Evolutionary conservation across 2,329 filamentous ascomycete genomes (phyloP), one percentile per base, ranked within the genome.

Genomic region (Cadophora malorum): DNA sequence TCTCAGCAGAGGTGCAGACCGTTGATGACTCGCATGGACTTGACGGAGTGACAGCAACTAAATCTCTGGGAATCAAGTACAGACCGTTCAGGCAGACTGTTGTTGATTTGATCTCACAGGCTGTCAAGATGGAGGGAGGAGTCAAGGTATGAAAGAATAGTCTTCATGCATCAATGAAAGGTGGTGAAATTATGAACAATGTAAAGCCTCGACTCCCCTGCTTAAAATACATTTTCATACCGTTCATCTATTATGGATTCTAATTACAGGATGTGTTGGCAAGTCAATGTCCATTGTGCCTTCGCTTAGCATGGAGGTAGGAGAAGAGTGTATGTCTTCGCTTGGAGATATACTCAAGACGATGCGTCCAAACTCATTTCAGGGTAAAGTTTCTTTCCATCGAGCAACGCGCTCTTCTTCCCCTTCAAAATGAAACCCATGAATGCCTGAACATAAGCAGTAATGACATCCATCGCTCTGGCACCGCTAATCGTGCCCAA

Each of bases 1-100:
- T 82, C 0, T 72, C 75, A 3, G 28, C 60, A 31, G 55, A 60
- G 25, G 61, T 59, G 2, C 66, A 70, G 31, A 80, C 80, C 58
- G 76, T 80, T 9, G 79, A 81, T 61, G 75, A 78, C 31, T 79
- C 78, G 16, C 78, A 81, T 71, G 80, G 63, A 14, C 31, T 84
- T 25, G 83, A 85, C 72, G 80, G 81, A 49, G 75, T 78, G 65
- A 80, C 78, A 9, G 79, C 79, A 9, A 77, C 77, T 70, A 79
- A 85, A 64, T 72, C 90, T 0, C 73, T 92, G 58, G 87, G 87
- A 0, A 69, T 91, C 31, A 81, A 86, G 72, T 91, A 87, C 74
- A 85, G 76, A 68, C 77, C 78, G 0, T 78, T 92, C 33, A 83
- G 88, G 74, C 79, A 86, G 74, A 84, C 81, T 38, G 83, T 91